Evolutionary conservation across 2,329 filamentous ascomycete species (phyloP), one percentile per base, ranked within the genome.

Genomic region (Blastomyces emzantsi): DNA sequence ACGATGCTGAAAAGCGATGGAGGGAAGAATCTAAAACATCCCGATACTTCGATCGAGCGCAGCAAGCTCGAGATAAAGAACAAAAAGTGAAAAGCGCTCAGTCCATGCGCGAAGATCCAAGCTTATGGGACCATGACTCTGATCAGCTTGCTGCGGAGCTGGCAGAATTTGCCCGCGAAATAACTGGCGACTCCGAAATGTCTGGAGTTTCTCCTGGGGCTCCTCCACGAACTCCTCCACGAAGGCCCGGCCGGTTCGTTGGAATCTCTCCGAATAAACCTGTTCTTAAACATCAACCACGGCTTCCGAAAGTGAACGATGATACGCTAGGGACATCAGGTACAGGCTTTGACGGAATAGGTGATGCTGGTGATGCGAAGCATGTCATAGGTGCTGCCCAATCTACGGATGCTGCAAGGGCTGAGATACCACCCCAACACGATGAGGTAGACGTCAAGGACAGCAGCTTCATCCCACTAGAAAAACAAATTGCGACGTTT

Each of bases 131-230:
- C 59, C 70, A 77, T 63, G 73, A 78, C 39, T 78, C 77, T 15
- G 76, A 78, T 60, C 72, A 73, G 43, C 69, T 80, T 28, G 78
- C 76, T 1, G 65, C 70, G 49, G 76, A 80, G 60, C 71, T 80
- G 30, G 74, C 77, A 58, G 72, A 75, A 57, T 71, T 80, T 61
- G 77, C 77, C 51, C 69, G 78, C 59, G 76, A 79, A 62, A 69
- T 79, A 5, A 75, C 78, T 58, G 68, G 68, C 2, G 71, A 72
- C n/a, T 55, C 62, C 30, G 62, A 66, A 25, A 19, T 51, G 11
- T 39, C 55, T 22, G 41, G 8, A 22, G 28, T 41, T 65, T 19
- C 62, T 11, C 65, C 63, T 11, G 51, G 65, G 6, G 59, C 61
- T 25, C 22, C 49, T 49, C 11, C 55, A 36, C 11, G 60, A 49